Base-by-base conservation (phyloP, 208 protist genomes). In the Acanthamoeba culbertsoni region DNA sequence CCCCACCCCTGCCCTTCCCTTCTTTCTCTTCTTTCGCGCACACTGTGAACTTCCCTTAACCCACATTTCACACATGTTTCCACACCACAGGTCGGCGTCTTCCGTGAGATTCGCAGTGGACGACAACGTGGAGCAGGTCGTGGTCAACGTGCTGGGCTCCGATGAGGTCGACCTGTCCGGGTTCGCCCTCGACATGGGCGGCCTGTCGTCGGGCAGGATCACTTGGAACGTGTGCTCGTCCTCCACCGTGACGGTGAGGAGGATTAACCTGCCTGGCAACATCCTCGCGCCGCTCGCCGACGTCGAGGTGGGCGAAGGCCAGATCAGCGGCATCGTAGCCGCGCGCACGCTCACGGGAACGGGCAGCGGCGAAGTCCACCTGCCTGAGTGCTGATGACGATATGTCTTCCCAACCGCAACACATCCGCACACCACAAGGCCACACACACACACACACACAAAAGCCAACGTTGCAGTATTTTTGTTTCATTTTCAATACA, bases 341-440 rank as follows among this genome's bases (percentile, higher is more conserved):
- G 65, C 65, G 28, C 65, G 65, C 65, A 75, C 23, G 23, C 65
- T 75, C 14, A 75, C 23, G 16, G 31, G 65, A 7, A 37, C 37
- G 33, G 65, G 65, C 65, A 75, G 65, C 65, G 65, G 65, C 37
- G 65, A 75, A 23, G 65, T 75, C 23, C 65, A 75, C 65, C 65
- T 75, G 10, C 65, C 65, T 35, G 8, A 37, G 28, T 75, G 65
- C 65, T n/a, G n/a, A n/a, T n/a, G n/a, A n/a, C n/a, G n/a, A n/a
- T n/a, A n/a, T n/a, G n/a, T n/a, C n/a, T n/a, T n/a, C n/a, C n/a
- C n/a, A n/a, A n/a, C n/a, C n/a, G n/a, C n/a, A n/a, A n/a, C n/a
- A n/a, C n/a, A n/a, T n/a, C n/a, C n/a, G n/a, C n/a, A n/a, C n/a
- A n/a, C n/a, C n/a, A n/a, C n/a, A n/a, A n/a, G n/a, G n/a, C n/a